Conservation (phyloP, 768 basidiomycete species). For the Arthromyces matolae region DNA sequence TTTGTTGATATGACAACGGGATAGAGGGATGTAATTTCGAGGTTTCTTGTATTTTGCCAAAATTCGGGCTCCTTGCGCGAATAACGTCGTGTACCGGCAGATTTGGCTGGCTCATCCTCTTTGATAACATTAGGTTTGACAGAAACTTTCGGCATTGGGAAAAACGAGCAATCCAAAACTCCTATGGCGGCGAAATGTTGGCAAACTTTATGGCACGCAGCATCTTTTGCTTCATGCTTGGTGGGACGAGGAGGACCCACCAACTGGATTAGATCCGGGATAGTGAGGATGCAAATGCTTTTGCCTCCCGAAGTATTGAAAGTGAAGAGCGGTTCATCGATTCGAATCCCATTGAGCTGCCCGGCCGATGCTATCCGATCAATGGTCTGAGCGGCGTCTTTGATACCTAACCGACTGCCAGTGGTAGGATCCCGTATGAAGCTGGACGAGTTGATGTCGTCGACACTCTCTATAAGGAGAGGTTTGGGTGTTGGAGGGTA, state of each 20-base stretch:
- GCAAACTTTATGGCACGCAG: slow-evolving; percentile 58
- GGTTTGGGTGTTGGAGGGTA: background rate
- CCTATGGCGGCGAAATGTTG: slow-evolving; percentile 45
- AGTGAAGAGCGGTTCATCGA: slow-evolving; percentile 33
- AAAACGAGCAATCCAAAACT: slow-evolving; percentile 47
- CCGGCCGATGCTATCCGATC: slow-evolving; percentile 44
- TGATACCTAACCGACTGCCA: slow-evolving; percentile 52
- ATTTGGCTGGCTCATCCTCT: slow-evolving; percentile 20
- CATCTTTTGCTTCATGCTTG: slow-evolving; percentile 51
- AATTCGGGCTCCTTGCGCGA: slow-evolving; percentile 58
- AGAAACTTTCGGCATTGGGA: slow-evolving; percentile 29
- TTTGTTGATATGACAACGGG: slow-evolving; percentile 50
- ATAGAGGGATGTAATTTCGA: slow-evolving; percentile 39
- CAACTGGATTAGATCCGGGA: slow-evolving; percentile 40
- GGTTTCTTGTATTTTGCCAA: slow-evolving; percentile 47
- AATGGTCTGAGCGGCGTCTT: slow-evolving; percentile 54
- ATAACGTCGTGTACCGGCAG: slow-evolving; percentile 50
- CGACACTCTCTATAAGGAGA: slow-evolving; percentile 9
- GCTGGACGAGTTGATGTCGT: slow-evolving; percentile 35
- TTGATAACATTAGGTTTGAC: slow-evolving; percentile 11
- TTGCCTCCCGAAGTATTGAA: slow-evolving; percentile 33
- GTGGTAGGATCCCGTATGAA: slow-evolving; percentile 62
- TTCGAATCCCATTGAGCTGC: slow-evolving; percentile 9
- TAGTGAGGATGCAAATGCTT: slow-evolving; percentile 45
- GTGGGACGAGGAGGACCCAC: slow-evolving; percentile 44